phyloP scores from a whole-genome alignment of 345 rosid species.

The Euphorbia tirucalli region DNA sequence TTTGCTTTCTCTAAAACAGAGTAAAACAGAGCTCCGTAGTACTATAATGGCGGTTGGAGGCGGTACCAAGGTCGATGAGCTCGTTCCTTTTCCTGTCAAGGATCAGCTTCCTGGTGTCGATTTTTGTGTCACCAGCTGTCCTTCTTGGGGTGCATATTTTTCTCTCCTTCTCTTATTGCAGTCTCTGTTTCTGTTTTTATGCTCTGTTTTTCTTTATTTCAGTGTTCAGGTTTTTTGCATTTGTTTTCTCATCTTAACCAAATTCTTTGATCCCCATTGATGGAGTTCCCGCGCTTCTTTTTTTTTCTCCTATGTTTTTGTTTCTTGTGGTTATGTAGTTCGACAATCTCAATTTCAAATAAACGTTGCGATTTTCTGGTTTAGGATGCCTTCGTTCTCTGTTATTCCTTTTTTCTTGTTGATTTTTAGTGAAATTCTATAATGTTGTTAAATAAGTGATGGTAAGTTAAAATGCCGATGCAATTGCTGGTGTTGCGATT shows the following conservation, averaged over 20 bases:
- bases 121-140: conserved; percentile 68
- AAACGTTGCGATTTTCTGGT: background rate
- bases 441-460: no score
- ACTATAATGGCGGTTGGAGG: conserved; percentile 28
- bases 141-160: conserved; percentile 78
- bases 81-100: conserved; percentile 69
- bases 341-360: background rate
- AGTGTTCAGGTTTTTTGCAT: background rate
- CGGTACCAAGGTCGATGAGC: conserved; percentile 51
- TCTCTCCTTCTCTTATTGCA: background rate
- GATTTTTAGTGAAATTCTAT: no score
- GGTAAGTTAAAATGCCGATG: background rate
- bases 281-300: conserved; percentile 17
- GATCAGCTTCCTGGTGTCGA: conserved; percentile 91
- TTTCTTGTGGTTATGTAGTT: background rate
- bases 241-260: background rate
- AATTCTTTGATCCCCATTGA: background rate
- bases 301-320: background rate
- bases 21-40: background rate
- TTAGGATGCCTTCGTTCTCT: background rate
- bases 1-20: background rate
- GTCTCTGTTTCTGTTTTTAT: background rate
- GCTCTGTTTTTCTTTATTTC: background rate
- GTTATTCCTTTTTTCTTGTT: background rate
- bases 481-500: background rate